Evolutionary conservation across 2,329 filamentous ascomycete genomes (phyloP), one percentile per base, ranked within the genome.

Genomic region (Chrysosporium keratinophilum): DNA sequence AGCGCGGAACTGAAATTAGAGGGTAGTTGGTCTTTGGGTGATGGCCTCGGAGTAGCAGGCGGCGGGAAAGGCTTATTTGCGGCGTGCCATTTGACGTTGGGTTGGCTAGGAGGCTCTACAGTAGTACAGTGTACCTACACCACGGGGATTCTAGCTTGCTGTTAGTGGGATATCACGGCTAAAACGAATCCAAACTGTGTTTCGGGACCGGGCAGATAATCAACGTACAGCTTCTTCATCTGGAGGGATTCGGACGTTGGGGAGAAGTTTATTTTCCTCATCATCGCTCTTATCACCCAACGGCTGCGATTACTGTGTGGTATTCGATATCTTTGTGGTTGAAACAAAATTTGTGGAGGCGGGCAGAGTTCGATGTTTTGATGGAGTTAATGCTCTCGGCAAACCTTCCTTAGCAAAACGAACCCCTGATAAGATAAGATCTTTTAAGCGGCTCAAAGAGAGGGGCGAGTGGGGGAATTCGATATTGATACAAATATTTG

Each of bases 31-130:
- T n/a, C n/a, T n/a, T n/a, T n/a, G 84, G 60, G 83, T 79, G 58
- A 97, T 84, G 40, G 91, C 91, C 58, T 84, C 82, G 54, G 84
- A 79, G 69, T 85, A 93, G 57, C 83, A 80, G 41, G 80, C 79
- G 2, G 80, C 78, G 0, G 78, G 70, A 96, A 97, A n/a, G 89
- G 78, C 4, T 78, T 69, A 65, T 96, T 97, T 12, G 88, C 91
- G 54, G 82, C 76, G 1, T 78, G 65, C 70, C 95, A 96, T 62
- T 84, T 81, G 1, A 77, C 67, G 61, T 85, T 83, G 2, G 88
- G 88, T 69, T 91, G 81, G 75, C 67, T 17, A 95, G 68, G 14
- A 95, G 80, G 37, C 75, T 71, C 83, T 87, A 44, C 11, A 35
- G 2, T n/a, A n/a, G n/a, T n/a, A n/a, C n/a, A n/a, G n/a, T n/a